Base-by-base conservation (phyloP, 2,329 filamentous ascomycete genomes). In the Epichloe festucae region DNA sequence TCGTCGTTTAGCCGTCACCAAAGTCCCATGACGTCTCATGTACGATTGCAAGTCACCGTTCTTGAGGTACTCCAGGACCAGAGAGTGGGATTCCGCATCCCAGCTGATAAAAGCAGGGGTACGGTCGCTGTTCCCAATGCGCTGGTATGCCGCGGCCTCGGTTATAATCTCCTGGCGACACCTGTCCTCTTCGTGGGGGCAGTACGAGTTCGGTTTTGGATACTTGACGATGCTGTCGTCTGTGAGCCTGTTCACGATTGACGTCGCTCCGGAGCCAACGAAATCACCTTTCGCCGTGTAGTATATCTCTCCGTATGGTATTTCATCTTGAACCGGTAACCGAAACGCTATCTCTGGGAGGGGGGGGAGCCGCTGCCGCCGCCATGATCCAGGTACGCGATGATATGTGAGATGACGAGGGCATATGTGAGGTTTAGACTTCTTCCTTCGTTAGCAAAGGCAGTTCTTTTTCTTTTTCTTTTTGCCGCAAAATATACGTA, bases 171-270 rank as follows among this genome's bases (percentile, higher is more conserved):
- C 34, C 15, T 41, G 42, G 41, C 41, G 49, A 46, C 42, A 46
- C 36, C 17, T 40, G 5, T 46, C 12, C 35, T 51, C 49, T 57
- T 59, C 42, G 52, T 54, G 53, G 39, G 53, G 54, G 54, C 55
- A 55, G 31, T 58, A 55, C 8, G 58, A 55, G 35, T 58, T 60
- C 27, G 55, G 49, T 6, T 54, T 57, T 5, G 56, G 58, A 31
- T 51, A 55, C 49, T 59, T 59, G 36, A 58, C 55, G 31, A 59
- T 53, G 47, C 55, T 17, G 21, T 56, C 57, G 12, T 54, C 55
- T 41, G 50, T 51, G 36, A 59, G 54, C 46, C 46, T 54, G 42
- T 59, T 57, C 42, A 59, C 55, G 6, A 51, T 49, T 14, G 57
- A 54, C n/a, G 57, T 59, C 15, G 52, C 50, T 23, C 56, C 53